Evolutionary conservation across 2,329 filamentous ascomycete genomes (phyloP).

Genomic region (Endocalyx cinctus): DNA sequence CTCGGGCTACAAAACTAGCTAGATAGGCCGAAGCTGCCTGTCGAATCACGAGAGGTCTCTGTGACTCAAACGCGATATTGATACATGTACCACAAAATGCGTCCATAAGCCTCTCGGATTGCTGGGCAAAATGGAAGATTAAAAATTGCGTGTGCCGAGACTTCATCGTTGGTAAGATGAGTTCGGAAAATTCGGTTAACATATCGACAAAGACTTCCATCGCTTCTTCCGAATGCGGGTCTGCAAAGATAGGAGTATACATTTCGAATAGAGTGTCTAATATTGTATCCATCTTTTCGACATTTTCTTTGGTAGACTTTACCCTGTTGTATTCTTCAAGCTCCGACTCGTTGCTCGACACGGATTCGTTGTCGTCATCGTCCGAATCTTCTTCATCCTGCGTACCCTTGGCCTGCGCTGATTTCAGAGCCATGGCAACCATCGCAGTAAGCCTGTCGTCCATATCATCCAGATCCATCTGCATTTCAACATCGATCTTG

Average conservation of each 20-base stretch:
- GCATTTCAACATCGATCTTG: slow-evolving; percentile 93
- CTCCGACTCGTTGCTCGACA: slow-evolving; percentile 64
- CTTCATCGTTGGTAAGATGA: slow-evolving; percentile 85
- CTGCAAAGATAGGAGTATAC: slow-evolving; percentile 68
- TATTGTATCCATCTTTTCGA: slow-evolving; percentile 87
- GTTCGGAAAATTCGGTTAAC: slow-evolving; percentile 78
- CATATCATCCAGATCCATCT: slow-evolving; percentile 86
- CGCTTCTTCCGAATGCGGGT: slow-evolving; percentile 63
- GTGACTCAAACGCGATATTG: slow-evolving; percentile 65
- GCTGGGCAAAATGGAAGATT: slow-evolving; percentile 91
- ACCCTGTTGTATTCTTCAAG: slow-evolving; percentile 61
- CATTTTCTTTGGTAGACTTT: slow-evolving; percentile 70
- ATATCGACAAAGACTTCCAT: slow-evolving; percentile 73
- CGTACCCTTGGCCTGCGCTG: slow-evolving; percentile 39
- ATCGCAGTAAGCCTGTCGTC: slow-evolving; percentile 82
- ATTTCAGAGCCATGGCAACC: slow-evolving; percentile 53
- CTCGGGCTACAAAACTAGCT: slow-evolving; percentile 88
- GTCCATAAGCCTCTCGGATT: slow-evolving; percentile 71
- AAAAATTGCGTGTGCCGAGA: slow-evolving; percentile 94
- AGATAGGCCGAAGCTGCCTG: slow-evolving; percentile 89
- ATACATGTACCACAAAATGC: slow-evolving; percentile 77
- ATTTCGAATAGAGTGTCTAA: slow-evolving; percentile 83
- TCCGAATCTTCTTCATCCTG: slow-evolving; percentile 50
- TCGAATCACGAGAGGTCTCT: slow-evolving; percentile 67
- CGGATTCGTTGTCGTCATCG: slow-evolving; percentile 66